Base-by-base conservation (phyloP, 495 filamentous ascomycete species). In the Podospora pseudopauciseta region DNA sequence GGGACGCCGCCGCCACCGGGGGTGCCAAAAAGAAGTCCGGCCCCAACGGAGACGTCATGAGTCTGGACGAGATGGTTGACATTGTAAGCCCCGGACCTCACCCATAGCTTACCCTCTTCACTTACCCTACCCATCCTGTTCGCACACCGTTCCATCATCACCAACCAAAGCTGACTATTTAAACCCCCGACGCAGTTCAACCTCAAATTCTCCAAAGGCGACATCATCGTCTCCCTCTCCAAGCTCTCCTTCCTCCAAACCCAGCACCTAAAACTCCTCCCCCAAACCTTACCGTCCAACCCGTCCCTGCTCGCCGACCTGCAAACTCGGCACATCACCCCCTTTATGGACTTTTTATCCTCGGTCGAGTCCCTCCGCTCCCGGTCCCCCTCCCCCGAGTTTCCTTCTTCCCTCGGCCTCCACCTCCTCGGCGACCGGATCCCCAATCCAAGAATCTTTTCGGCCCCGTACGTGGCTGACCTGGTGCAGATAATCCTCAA, bases 201-300 rank as follows among this genome's bases (percentile, higher is more conserved):
- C 67, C 80, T 95, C 68, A 89, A 90, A 72, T 93, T 97, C 75
- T 97, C 92, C 16, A 90, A 88, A 68, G 94, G 95, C 9, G 93
- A 98, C 78, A 90, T 92, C n/a, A 87, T 88, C 13, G 91, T 97
- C 27, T 85, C 86, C n/a, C 86, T 89, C 64, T 87, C 86, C 60
- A 98, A 98, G 74, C 85, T 97, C 11, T 83, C 84, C 72, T 93
- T 88, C 75, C 83, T 99, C 15, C 93, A 98, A 73, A 88, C 86
- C 64, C 84, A 82, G 28, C 92, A 97, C 77, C 85, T 79, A 32
- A 67, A 67, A 13, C 73, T 70, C 4, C 68, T 76, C 15, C 49
- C 73, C 27, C n/a, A 30, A 11, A 30, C 69, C 1, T 39, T 68
- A 2, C 1, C 26, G 32, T 49, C 61, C 28, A 57, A 57, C 11